These are phyloP conservation scores for Paecilomyces sp. DNA, from an alignment of 2,329 filamentous ascomycete genomes.

Conservation along the genomic window DNA sequence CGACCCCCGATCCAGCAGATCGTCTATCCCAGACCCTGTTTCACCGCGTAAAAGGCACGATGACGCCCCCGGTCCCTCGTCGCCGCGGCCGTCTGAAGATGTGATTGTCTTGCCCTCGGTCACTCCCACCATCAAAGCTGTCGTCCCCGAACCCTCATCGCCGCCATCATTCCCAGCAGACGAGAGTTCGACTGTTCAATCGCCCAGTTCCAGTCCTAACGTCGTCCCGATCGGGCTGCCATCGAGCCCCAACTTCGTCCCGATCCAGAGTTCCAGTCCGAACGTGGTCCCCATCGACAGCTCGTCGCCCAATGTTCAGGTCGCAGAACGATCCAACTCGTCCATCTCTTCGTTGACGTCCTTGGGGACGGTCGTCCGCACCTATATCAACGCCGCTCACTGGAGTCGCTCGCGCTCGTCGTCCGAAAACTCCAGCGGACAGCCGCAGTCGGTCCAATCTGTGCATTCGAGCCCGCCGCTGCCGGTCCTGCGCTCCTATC, in stretches of 20 bases:
- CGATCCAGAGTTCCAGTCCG: constrained; percentile 30
- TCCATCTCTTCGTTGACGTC: constrained; percentile 32
- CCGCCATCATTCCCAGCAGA: constrained; percentile 1
- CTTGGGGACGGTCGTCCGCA: constrained; percentile 32
- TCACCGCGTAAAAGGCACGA: constrained; percentile 3
- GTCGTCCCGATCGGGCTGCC: constrained; percentile 29
- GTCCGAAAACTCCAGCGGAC: constrained; percentile 21
- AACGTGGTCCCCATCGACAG: constrained; percentile 26
- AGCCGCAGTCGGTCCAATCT: constrained; percentile 14
- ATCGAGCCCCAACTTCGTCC: constrained; percentile 34
- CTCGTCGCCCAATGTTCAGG: constrained; percentile 21
- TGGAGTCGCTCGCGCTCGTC: constrained; percentile 28
- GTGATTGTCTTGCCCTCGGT: constrained; percentile 22
- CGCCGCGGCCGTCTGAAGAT: constrained; percentile 14
- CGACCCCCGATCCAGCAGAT: constrained; percentile 30
- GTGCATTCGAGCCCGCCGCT: constrained; percentile 34
- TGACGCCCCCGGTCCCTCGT: not conserved
- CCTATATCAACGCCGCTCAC: constrained; percentile 17
- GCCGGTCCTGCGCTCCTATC: constrained; percentile 23
- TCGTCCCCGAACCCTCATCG: constrained; percentile 24
- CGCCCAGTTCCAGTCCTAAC: constrained; percentile 33
- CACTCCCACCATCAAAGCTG: constrained; percentile 31
- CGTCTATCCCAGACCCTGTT: constrained; percentile 22
- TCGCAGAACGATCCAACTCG: constrained; percentile 29
- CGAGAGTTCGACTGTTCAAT: not conserved